Evolutionary conservation across 2,329 filamentous ascomycete species (phyloP), one percentile per base, ranked within the genome.

Genomic region (Beauveria sp.): DNA sequence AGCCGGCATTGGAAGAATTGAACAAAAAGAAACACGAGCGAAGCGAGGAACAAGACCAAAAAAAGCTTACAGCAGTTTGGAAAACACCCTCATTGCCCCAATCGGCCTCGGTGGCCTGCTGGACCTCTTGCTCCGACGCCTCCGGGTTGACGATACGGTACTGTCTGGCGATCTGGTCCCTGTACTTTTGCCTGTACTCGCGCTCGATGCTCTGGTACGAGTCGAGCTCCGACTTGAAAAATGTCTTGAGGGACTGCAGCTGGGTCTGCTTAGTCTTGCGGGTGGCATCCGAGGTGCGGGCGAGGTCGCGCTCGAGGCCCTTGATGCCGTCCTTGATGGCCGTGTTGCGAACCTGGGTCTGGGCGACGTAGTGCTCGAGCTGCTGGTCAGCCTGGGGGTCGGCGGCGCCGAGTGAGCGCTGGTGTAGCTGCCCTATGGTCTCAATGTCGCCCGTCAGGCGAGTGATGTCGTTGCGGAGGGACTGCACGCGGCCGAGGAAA

Each of bases 131-230:
- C 63, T 92, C 88, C 54, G 82, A 83, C n/a, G 90, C 90, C 50
- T 91, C 86, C 57, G 90, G 90, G 72, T 92, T 91, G 66, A 91
- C 89, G 70, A 93, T 92, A 61, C 85, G 81, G 74, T 90, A 93
- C 74, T 95, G 90, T 69, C 90, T 83, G 62, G 85, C 85, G 70
- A 93, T 91, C 73, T 91, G 88, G 65, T 92, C 88, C 63, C 87
- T 83, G 73, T 91, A 91, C 65, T 86, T 80, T 70, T 84, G 80
- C 70, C 84, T 82, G 77, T 91, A 93, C 51, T 82, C 80, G 63
- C 82, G 78, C 79, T 95, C 90, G 70, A 90, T 86, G 67, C 82
- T 77, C 70, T 88, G 81, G 73, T 90, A 92, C 67, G 83, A 83
- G 71, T 86, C 81, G 65, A 93, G 79, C 72, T 89, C 86, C 65